A percentile compares a stretch with the other conserved stretches of the same genome.
Conservation (phyloP, 352 stramenopile species). For the Pilasporangium apinafurcum region DNA sequence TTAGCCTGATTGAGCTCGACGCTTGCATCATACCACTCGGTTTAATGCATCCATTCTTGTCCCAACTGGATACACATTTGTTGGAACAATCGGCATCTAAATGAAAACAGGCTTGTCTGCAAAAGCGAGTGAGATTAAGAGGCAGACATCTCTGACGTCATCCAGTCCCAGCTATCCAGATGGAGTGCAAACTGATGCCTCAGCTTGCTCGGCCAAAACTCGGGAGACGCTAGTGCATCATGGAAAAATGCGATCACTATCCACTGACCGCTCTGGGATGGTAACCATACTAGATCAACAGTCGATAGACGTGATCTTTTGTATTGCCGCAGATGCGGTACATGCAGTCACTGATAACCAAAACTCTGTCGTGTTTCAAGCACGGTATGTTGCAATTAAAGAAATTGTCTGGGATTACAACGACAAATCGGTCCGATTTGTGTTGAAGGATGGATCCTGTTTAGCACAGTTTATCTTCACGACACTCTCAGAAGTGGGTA, state of each 20-base stretch:
- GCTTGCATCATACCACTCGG: too few species aligned
- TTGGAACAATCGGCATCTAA: not conserved
- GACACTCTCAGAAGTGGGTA: constrained; percentile 18
- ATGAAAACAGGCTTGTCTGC: constrained; percentile 8
- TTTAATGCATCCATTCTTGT: too few species aligned
- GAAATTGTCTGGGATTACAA: constrained; percentile 68
- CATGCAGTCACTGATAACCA: constrained; percentile 25
- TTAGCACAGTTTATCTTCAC: constrained; percentile 41
- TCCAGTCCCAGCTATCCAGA: constrained; percentile 7
- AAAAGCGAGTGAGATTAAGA: constrained; percentile 2
- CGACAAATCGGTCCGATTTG: constrained; percentile 47
- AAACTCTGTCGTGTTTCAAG: constrained; percentile 36
- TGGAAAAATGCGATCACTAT: constrained; percentile 31
- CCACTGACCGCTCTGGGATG: not conserved
- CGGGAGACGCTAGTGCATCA: constrained; percentile 33
- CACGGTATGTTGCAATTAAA: constrained; percentile 27
- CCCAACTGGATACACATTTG: too few species aligned
- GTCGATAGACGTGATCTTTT: constrained; percentile 47
- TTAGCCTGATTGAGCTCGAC: too few species aligned
- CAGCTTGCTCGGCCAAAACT: not conserved
- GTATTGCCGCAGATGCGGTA: constrained; percentile 25
- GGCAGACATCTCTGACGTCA: constrained; percentile 8
- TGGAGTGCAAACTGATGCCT: constrained; percentile 1
- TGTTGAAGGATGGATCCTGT: constrained; percentile 16
- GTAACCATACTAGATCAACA: constrained; percentile 4